Base-by-base conservation (phyloP, 805 yeast species). In the Candida piceae region DNA sequence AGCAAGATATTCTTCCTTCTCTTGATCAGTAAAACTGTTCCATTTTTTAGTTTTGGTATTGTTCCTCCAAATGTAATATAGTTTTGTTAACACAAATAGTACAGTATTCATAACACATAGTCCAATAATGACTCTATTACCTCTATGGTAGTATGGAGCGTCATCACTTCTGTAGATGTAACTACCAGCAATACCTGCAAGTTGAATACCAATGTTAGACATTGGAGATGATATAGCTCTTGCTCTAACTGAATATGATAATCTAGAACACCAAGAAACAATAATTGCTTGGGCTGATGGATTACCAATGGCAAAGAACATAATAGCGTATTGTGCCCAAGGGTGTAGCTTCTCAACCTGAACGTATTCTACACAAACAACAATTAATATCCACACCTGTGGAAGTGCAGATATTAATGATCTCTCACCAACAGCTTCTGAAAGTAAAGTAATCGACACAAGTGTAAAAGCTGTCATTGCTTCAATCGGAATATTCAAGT, bases 201-300 rank as follows among this genome's bases (percentile, higher is more conserved):
- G 55, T 48, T 79, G 85, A 1, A 72, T 70, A 46, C 64, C 68
- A 58, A 77, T 75, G 48, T 78, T 80, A 44, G 70, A 76, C 39
- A 78, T 40, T 1, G 84, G 76, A 0, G 82, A 69, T 6, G 80
- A 67, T 4, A 80, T 73, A 0, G 84, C 72, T 42, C 85, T 60
- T 4, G 74, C 56, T 7, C 79, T 54, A n/a, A 79, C 82, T 0
- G 80, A 65, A 52, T 74, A 71, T n/a, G 82, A 67, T 42, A 76
- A 73, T 15, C 69, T 53, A 0, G 84, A 75, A 38, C 73, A 67
- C 84, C 84, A 78, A 21, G 72, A 62, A 21, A 73, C 75, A 22
- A 67, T 55, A 17, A 76, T 50, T 1, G 79, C 70, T 53, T 72
- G 72, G 7, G 66, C 53, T 13, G 64, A 62, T 1, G 75, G 70